Conservation (phyloP, 352 stramenopile species). For the Thraustochytrium striatum region DNA sequence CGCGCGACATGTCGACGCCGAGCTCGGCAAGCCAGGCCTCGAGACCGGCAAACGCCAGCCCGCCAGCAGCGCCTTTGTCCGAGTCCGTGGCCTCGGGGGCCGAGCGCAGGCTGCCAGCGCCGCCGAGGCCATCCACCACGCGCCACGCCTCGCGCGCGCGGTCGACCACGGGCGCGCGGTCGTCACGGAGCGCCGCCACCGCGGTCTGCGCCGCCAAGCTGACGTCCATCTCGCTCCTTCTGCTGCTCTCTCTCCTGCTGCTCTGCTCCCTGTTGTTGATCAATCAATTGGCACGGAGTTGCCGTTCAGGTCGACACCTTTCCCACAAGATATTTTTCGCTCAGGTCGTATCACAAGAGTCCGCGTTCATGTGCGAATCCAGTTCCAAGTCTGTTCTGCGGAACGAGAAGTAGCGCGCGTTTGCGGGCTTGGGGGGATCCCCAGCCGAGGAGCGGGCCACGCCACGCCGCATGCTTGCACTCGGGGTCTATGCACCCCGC, state of each 20-base stretch:
- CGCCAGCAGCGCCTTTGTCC: not conserved
- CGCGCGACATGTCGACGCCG: slow-evolving; percentile 5
- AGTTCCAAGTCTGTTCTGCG: not conserved
- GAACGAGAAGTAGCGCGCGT: not conserved
- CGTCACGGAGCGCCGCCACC: not conserved
- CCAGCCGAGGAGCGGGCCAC: not conserved
- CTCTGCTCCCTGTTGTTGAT: no score
- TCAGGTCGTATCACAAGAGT: no score
- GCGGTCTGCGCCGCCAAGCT: no score
- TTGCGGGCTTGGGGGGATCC: not conserved
- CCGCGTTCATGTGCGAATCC: not conserved
- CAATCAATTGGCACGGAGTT: not conserved
- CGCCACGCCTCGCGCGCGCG: not conserved
- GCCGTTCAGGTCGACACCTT: not conserved
- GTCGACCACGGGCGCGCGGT: not conserved
- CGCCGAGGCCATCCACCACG: not conserved
- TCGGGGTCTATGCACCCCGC: not conserved
- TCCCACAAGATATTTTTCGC: no score
- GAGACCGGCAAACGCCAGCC: no score
- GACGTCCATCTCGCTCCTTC: no score
- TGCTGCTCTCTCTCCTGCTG: no score
- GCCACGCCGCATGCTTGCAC: not conserved
- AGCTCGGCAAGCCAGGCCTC: no score
- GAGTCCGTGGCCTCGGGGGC: not conserved
- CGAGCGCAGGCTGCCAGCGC: not conserved